phyloP scores from a whole-genome alignment of 495 filamentous ascomycete genomes.

The Xylaria intraflava region DNA sequence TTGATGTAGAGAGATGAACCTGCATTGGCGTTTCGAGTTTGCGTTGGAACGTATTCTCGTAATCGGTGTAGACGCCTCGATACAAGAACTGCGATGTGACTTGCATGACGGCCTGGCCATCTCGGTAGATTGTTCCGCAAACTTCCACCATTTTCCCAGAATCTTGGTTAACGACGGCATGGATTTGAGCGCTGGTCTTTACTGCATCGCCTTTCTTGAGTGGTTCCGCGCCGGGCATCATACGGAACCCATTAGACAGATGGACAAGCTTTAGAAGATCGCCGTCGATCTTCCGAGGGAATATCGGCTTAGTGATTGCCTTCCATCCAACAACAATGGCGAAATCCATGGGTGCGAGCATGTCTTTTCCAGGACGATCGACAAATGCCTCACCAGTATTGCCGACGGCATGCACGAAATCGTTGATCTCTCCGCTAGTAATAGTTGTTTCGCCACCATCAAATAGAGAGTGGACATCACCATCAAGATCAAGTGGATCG shows the following conservation, averaged over 20 bases:
- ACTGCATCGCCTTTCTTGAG: constrained; percentile 90
- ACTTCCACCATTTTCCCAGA: constrained; percentile 99
- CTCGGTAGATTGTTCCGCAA: constrained; percentile 85
- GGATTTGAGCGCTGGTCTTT: constrained; percentile 90
- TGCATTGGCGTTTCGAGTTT: constrained; percentile 95
- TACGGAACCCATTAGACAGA: constrained; percentile 93
- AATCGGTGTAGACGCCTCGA: constrained; percentile 85
- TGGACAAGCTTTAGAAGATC: constrained; percentile 93
- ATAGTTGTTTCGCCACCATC: constrained; percentile 80
- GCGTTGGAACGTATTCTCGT: constrained; percentile 95
- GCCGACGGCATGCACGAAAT: constrained; percentile 96
- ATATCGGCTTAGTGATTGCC: constrained; percentile 97
- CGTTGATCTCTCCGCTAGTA: constrained; percentile 85
- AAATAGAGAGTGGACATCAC: constrained; percentile 75
- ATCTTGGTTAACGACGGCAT: constrained; percentile 95
- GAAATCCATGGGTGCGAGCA: constrained; percentile 97
- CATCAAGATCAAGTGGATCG: constrained; percentile 75
- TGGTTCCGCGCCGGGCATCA: constrained; percentile 92
- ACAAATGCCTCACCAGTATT: constrained; percentile 99
- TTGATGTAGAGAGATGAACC: constrained; percentile 73
- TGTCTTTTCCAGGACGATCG: constrained; percentile 88
- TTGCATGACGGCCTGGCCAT: constrained; percentile 90
- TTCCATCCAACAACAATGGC: constrained; percentile 99
- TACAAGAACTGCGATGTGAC: constrained; percentile 98
- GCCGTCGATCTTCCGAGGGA: constrained; percentile 89